Percentiles rank a stretch among this genome's conserved stretches.
phyloP scores from a whole-genome alignment of 345 rosid species.

The Eutrema japonicum region DNA sequence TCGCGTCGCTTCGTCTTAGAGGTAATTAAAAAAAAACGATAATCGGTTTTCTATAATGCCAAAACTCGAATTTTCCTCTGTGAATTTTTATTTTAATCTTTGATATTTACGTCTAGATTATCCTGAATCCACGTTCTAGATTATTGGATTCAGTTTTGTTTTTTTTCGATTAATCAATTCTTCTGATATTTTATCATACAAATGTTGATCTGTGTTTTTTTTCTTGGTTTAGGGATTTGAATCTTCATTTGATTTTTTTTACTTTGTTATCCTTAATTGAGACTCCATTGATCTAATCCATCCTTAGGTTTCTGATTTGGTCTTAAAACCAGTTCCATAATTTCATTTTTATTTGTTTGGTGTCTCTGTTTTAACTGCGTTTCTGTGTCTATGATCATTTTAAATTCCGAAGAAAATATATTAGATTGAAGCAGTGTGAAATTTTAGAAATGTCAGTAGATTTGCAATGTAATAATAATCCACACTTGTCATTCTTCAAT shows the following conservation, averaged over 20 bases:
- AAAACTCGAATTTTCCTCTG: background rate
- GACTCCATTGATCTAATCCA: background rate
- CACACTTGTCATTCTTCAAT: background rate
- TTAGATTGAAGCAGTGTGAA: background rate
- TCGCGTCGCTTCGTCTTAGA: conserved; percentile 20
- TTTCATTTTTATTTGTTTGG: no score
- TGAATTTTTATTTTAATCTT: background rate
- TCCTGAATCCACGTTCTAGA: conserved; percentile 8
- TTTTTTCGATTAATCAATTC: background rate
- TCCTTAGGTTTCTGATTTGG: conserved; percentile 10
- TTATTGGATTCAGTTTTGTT: background rate
- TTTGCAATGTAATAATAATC: conserved; percentile 14
- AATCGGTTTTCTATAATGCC: background rate
- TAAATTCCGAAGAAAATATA: background rate
- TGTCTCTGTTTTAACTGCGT: no score
- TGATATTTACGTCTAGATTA: background rate
- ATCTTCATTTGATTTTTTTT: background rate
- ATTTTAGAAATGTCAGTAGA: background rate
- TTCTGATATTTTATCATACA: conserved; percentile 4
- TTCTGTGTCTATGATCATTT: no score
- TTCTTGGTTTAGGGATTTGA: background rate
- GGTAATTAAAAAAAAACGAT: background rate
- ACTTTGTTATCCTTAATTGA: background rate
- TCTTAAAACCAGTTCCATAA: background rate
- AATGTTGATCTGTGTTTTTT: conserved; percentile 9